These are phyloP conservation scores for Limtongia smithiae DNA, from an alignment of 805 yeast species.

Conservation along the genomic window DNA sequence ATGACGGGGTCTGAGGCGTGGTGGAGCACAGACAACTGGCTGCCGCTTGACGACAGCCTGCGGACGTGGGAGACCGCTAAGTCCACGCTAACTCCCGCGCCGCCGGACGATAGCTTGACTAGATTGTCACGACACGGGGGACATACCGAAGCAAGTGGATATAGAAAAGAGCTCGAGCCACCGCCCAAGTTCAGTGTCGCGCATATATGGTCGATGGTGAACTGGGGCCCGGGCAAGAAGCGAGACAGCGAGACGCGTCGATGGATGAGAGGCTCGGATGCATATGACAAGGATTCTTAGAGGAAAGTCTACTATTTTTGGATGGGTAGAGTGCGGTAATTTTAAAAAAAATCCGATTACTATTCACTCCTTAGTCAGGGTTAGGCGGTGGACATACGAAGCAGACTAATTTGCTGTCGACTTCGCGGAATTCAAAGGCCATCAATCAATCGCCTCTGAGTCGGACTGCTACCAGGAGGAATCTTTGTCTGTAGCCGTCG, in stretches of 20 bases:
- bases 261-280: conserved; percentile 50
- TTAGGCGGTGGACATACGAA: too few species aligned
- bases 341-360: too few species aligned
- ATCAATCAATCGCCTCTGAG: too few species aligned
- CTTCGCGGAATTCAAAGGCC: too few species aligned
- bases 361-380: too few species aligned
- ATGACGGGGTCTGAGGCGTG: conserved; percentile 54
- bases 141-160: conserved; percentile 45
- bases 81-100: conserved; percentile 6
- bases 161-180: conserved; percentile 40
- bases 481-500: too few species aligned
- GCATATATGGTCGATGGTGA: conserved; percentile 69
- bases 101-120: conserved; percentile 36
- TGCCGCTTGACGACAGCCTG: conserved; percentile 67
- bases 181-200: conserved; percentile 45
- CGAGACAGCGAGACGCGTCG: conserved; percentile 52
- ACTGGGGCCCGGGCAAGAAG: conserved; percentile 53
- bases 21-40: conserved; percentile 52
- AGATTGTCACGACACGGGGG: conserved; percentile 62
- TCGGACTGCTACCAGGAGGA: too few species aligned
- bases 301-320: too few species aligned
- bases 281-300: background rate
- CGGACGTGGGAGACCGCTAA: conserved; percentile 21
- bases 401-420: too few species aligned
- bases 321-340: too few species aligned